Evolutionary conservation across 1,139 yeast species (phyloP).

Genomic region (Saccharomyces hybrid): DNA sequence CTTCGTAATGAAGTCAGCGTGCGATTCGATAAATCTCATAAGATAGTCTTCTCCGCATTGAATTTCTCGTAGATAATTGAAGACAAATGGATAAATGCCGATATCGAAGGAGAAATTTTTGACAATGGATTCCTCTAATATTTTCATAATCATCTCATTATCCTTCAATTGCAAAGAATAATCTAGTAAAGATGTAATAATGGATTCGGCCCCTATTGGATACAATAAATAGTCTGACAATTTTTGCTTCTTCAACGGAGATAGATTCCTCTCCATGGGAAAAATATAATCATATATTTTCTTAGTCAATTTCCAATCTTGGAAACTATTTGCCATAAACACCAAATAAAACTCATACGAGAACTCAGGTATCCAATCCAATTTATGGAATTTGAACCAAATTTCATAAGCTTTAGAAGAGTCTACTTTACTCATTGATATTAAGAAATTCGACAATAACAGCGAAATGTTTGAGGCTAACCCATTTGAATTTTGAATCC

Average conservation of each 20-base stretch:
- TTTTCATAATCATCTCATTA: constrained; percentile 31
- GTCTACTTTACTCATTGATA: constrained; percentile 32
- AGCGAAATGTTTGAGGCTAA: constrained; percentile 27
- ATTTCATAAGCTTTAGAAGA: constrained; percentile 30
- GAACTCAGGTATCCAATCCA: constrained; percentile 37
- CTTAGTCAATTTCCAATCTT: constrained; percentile 30
- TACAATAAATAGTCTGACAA: constrained; percentile 22
- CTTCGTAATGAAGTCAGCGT: constrained; percentile 24
- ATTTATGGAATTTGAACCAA: constrained; percentile 32
- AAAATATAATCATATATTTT: constrained; percentile 33
- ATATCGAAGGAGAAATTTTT: constrained; percentile 30
- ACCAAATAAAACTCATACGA: constrained; percentile 34
- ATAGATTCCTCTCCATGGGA: constrained; percentile 25
- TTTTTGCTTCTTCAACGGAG: constrained; percentile 6
- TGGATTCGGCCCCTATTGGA: constrained; percentile 22
- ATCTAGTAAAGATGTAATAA: constrained; percentile 25
- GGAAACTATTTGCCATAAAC: constrained; percentile 28
- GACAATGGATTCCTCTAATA: constrained; percentile 35
- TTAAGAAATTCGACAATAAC: constrained; percentile 31
- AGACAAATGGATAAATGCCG: constrained; percentile 30
- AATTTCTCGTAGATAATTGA: constrained; percentile 27
- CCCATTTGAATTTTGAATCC: constrained; percentile 30
- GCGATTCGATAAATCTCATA: constrained; percentile 30
- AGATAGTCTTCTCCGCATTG: constrained; percentile 30
- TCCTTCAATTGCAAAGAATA: constrained; percentile 31